Evolutionary conservation across 1,284 basidiomycete species (phyloP), one percentile per base, ranked within the genome.

Genomic region (Rhodotorula sp.): DNA sequence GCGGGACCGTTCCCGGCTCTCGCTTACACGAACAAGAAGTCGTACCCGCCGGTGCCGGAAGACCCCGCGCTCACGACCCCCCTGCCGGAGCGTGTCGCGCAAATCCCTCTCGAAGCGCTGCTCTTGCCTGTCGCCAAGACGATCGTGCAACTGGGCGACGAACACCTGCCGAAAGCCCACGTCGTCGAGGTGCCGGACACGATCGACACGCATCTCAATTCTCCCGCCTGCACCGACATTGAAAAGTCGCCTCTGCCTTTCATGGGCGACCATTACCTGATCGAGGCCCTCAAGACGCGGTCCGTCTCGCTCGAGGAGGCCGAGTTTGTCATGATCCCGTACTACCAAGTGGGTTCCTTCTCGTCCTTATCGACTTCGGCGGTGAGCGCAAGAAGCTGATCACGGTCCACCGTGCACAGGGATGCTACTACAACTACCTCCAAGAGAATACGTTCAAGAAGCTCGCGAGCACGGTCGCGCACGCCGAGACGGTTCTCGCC

Each of bases 311-410:
- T 81, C 8, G 79, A 80, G n/a, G 80, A 83, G 55, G 82, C 83
- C 7, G 81, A 83, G 22, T 77, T 83, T 63, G 77, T 83, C 59
- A 76, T 83, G 29, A 70, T 83, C 8, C 83, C 83, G 2, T 81
- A 81, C 48, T 83, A 82, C 74, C 82, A 83, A 51, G 72, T 62
- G 48, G 20, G 66, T 37, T 26, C 53, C 29, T 17, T 4, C 26
- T 48, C 37, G 14, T 44, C 37, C 17, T 29, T 26, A 22, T 8
- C 7, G 18, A 22, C 24, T 7, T 53, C 24, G n/a, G 4, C 3
- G 24, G 29, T 53, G 49, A 24, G 22, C 22, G 49, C 22, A 51
- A 14, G 10, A 54, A 15, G 26, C 53, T 54, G 53, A 54, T 18
- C n/a, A 24, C 24, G 4, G 37, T 14, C 14, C 29, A 7, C 14